These are phyloP conservation scores for Cordyceps farinosa DNA, from an alignment of 2,329 filamentous ascomycete genomes.

Conservation along the genomic window DNA sequence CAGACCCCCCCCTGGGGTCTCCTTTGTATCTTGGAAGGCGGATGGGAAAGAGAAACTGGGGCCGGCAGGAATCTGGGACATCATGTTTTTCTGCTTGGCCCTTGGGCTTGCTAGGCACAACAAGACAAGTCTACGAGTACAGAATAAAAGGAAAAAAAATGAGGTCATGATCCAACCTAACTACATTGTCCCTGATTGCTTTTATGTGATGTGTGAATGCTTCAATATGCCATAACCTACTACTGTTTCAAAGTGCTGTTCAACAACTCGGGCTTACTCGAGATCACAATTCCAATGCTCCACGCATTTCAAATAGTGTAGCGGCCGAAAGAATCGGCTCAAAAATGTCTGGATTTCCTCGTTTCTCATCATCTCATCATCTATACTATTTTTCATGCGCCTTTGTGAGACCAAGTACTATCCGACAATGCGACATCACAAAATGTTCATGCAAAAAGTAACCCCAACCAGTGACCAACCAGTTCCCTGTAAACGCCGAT, in stretches of 20 bases:
- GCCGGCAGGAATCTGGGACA: constrained; percentile 8
- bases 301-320: too few relatives aligned
- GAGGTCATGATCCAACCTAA: constrained; percentile 36
- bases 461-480: not conserved
- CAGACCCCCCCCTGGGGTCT: not conserved
- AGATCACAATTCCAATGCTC: too few relatives aligned
- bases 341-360: not conserved
- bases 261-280: too few relatives aligned
- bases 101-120: constrained; percentile 12
- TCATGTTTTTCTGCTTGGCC: not conserved
- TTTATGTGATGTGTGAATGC: not conserved
- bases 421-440: not conserved
- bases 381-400: not conserved
- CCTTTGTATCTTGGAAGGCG: constrained; percentile 16
- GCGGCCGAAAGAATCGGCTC: too few relatives aligned
- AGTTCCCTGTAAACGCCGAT: not conserved
- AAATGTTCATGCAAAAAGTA: not conserved
- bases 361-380: not conserved
- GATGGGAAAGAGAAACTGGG: not conserved
- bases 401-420: not conserved
- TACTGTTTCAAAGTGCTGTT: too few relatives aligned
- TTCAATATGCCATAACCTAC: not conserved
- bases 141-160: constrained; percentile 33
- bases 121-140: constrained; percentile 28
- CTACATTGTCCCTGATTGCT: not conserved